These are phyloP conservation scores for Scedosporium aurantiacum DNA, from an alignment of 2,329 filamentous ascomycete species.

Conservation along the genomic window DNA sequence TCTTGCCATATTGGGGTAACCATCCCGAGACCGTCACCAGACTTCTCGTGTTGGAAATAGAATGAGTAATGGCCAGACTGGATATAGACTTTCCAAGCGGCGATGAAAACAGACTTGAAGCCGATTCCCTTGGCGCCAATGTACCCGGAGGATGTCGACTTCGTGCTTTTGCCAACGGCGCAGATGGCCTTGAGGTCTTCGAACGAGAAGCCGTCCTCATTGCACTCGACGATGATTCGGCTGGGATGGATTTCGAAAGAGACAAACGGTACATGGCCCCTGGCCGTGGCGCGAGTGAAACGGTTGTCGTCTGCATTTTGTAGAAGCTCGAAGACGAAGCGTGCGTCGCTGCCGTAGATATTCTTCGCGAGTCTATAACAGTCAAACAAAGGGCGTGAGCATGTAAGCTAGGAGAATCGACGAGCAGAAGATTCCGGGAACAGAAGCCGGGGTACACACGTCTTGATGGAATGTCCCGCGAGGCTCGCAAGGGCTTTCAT, in stretches of 20 bases:
- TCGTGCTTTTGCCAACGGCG: constrained; percentile 30
- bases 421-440: too few relatives aligned
- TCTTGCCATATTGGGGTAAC: constrained; percentile 23
- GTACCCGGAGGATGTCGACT: constrained; percentile 24
- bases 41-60: constrained; percentile 22
- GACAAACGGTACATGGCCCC: constrained; percentile 15
- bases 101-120: constrained; percentile 36
- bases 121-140: constrained; percentile 38
- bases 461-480: too few relatives aligned
- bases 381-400: too few relatives aligned
- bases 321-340: constrained; percentile 10
- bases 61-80: constrained; percentile 28
- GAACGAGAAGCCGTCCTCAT: constrained; percentile 31
- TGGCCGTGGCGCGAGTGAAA: constrained; percentile 17
- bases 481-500: too few relatives aligned
- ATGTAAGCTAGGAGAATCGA: too few relatives aligned
- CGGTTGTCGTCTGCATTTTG: constrained; percentile 27
- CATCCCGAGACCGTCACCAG: constrained; percentile 38
- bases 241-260: constrained; percentile 22
- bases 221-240: constrained; percentile 32
- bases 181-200: constrained; percentile 32
- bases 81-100: constrained; percentile 26
- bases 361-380: constrained; percentile 7
- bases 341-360: constrained; percentile 6
- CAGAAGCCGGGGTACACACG: too few relatives aligned